phyloP scores from a whole-genome alignment of 2,329 filamentous ascomycete species.

The Lomentospora prolificans region DNA sequence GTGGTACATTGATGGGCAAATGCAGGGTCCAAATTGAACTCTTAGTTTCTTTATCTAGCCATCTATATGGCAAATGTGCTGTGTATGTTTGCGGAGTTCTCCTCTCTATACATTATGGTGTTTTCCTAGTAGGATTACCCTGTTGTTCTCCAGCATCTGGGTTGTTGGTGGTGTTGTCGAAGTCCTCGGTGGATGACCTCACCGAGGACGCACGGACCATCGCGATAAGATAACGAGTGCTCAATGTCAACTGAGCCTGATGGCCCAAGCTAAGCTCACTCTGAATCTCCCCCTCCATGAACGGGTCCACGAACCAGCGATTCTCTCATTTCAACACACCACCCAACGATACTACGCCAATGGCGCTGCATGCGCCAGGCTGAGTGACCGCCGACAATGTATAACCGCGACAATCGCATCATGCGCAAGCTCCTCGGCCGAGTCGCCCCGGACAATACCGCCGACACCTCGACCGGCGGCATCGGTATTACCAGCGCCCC shows the following conservation, averaged over 20 bases:
- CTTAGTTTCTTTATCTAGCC: no score
- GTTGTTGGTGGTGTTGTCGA: no score
- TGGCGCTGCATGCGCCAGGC: conserved; percentile 22
- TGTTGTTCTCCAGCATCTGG: no score
- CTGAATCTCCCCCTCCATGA: background rate
- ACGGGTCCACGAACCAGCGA: background rate
- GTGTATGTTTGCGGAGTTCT: no score
- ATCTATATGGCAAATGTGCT: no score
- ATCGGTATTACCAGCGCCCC: conserved; percentile 34
- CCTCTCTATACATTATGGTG: no score
- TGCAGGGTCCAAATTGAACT: no score
- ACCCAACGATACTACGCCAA: conserved; percentile 11
- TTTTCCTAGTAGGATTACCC: no score
- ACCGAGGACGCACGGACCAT: conserved; percentile 1
- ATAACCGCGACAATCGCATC: conserved; percentile 44
- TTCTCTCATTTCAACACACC: background rate
- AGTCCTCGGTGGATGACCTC: no score
- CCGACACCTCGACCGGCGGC: conserved; percentile 32
- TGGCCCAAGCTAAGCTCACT: background rate
- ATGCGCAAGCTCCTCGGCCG: conserved; percentile 54
- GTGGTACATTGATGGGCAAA: no score
- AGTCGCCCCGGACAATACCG: conserved; percentile 33
- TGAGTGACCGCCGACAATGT: conserved; percentile 28
- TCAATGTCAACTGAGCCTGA: no score
- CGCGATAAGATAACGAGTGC: background rate